Evolutionary conservation across 2,329 filamentous ascomycete species (phyloP), one percentile per base, ranked within the genome.

Genomic region (Ceratocystiopsis minuta): DNA sequence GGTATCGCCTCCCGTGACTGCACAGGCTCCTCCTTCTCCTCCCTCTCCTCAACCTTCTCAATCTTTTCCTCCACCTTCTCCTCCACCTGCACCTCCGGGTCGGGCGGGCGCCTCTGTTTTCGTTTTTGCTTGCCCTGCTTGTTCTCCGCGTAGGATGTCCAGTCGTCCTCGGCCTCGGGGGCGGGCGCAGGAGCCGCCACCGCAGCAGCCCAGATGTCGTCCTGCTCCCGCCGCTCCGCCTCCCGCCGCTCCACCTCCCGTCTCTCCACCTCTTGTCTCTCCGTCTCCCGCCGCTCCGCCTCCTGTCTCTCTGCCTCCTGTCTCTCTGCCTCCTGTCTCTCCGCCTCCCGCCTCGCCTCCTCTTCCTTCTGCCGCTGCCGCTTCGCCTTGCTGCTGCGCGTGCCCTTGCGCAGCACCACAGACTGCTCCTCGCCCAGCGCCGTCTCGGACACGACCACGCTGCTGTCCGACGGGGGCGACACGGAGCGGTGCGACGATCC

Each of bases 121-220:
- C 57, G 60, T 13, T 53, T 57, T 47, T 56, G 65, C 48, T 54
- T 59, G 43, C 56, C 61, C 50, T 55, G 24, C 18, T 52, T 54
- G 32, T 59, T 53, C 35, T 57, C 54, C 4, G 52, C 48, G 18
- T 33, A 41, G 16, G 52, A 48, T 4, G 45, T n/a, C 43, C 41
- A 44, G 11, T 44, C 47, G 35, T 45, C 45, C 6, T 40, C 45
- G 6, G 39, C n/a, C 5, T 38, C 34, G 33, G 33, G 11, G 34
- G 12, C 17, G 18, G 20, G 9, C 16, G 36, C 36, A 24, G 36
- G 36, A 6, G 24, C 24, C 7, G 24, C 24, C 24, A 28, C 24
- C 9, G 24, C 24, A 6, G 24, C 24, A 6, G 24, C 24, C 24
- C 24, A 28, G 24, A 28, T 10, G 24, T 28, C 24, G 7, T 6